phyloP scores from a whole-genome alignment of 148 eudicot genomes.

The Euryodendron excelsum region DNA sequence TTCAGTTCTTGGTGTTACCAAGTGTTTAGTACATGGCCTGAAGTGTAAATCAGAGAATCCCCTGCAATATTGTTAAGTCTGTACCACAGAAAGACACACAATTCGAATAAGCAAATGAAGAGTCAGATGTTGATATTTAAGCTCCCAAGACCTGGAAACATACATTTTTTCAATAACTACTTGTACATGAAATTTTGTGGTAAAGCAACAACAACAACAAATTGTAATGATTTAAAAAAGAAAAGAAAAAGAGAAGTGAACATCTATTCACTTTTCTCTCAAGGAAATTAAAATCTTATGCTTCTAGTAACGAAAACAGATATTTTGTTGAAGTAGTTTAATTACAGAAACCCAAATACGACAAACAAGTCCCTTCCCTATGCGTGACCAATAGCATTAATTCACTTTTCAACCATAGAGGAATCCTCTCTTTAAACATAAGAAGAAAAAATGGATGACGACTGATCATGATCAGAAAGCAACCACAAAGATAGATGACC shows the following conservation, averaged over 20 bases:
- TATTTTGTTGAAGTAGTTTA: too few relatives aligned
- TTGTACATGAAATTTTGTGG: not conserved
- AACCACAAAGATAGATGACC: too few relatives aligned
- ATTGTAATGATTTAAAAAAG: not conserved
- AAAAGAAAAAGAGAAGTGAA: not conserved
- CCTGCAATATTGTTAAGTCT: not conserved
- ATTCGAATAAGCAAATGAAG: not conserved
- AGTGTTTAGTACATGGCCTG: not conserved
- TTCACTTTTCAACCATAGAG: too few relatives aligned
- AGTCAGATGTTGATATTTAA: not conserved
- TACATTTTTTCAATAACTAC: not conserved
- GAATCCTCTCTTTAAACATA: too few relatives aligned
- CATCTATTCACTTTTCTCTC: too few relatives aligned
- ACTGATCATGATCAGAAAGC: too few relatives aligned
- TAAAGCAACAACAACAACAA: not conserved
- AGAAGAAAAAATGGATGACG: too few relatives aligned
- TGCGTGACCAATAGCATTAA: too few relatives aligned
- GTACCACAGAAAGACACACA: not conserved
- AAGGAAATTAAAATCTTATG: too few relatives aligned
- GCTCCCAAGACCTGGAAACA: not conserved
- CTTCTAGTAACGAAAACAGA: too few relatives aligned
- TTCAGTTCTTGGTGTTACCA: not conserved
- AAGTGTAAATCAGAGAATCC: not conserved
- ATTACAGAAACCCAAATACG: too few relatives aligned
- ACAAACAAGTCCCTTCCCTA: too few relatives aligned